Conservation (phyloP, 345 rosid genomes). For the Linum tenue region DNA sequence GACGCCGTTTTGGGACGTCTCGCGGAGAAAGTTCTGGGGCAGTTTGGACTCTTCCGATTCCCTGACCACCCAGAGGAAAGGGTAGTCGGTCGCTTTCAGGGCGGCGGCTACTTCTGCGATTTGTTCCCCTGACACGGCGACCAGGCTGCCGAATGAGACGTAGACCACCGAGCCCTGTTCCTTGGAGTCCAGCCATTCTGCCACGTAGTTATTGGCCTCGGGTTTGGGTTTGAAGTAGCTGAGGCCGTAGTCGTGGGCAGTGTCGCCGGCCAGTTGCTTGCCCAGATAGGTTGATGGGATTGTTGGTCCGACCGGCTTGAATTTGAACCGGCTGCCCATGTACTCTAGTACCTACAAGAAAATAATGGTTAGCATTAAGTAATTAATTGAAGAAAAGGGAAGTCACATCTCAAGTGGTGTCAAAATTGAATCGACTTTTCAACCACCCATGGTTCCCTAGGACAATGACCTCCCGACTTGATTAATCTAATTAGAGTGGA, state of each 20-base stretch:
- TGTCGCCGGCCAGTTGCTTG: conserved; percentile 20
- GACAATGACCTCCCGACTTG: too few relatives aligned
- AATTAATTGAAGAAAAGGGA: too few relatives aligned
- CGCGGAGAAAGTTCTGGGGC: neutral
- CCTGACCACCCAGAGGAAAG: conserved; percentile 2
- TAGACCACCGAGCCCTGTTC: conserved; percentile 39
- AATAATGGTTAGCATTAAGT: too few relatives aligned
- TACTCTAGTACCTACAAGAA: conserved; percentile 17
- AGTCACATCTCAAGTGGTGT: too few relatives aligned
- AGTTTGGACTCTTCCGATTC: neutral
- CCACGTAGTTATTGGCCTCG: conserved; percentile 13
- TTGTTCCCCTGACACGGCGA: conserved; percentile 31
- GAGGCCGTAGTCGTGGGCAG: conserved; percentile 17
- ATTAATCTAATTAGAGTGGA: too few relatives aligned
- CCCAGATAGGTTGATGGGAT: conserved; percentile 33
- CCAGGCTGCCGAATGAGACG: conserved; percentile 53
- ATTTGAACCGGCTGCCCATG: conserved; percentile 16
- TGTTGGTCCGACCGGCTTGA: conserved; percentile 24
- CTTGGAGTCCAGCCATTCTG: conserved; percentile 42
- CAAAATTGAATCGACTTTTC: too few relatives aligned
- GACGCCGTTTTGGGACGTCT: neutral
- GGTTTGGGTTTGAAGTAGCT: conserved; percentile 24
- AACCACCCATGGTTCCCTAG: too few relatives aligned
- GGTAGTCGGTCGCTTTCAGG: conserved; percentile 20
- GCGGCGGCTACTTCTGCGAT: conserved; percentile 44